These are phyloP conservation scores for Diplodia mutila DNA, from an alignment of 2,329 filamentous ascomycete genomes.

Conservation along the genomic window DNA sequence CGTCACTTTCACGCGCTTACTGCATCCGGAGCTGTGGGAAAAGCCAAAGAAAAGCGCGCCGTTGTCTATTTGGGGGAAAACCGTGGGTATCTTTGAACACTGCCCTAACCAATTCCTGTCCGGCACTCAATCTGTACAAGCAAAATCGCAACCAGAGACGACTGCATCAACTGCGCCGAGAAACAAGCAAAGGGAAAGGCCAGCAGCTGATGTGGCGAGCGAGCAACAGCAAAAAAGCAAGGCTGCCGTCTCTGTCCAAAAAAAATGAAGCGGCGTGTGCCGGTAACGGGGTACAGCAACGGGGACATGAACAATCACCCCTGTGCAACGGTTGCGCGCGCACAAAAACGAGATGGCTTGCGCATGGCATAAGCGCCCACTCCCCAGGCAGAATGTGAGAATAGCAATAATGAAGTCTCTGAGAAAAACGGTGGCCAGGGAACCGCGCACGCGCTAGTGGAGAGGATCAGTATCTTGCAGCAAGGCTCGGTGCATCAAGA, in stretches of 20 bases:
- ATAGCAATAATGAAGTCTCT: not conserved
- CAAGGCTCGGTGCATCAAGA: not conserved
- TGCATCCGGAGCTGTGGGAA: not conserved
- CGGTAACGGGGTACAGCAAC: conserved; percentile 6
- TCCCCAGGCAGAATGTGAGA: not conserved
- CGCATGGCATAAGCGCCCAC: conserved; percentile 16
- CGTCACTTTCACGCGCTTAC: not conserved
- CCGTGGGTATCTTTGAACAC: conserved; percentile 24
- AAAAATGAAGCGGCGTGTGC: conserved; percentile 17
- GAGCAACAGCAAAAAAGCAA: not conserved
- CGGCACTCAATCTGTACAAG: not conserved
- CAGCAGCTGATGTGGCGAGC: not conserved
- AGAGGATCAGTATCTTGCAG: not conserved
- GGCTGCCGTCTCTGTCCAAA: not conserved
- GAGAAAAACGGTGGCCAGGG: not conserved
- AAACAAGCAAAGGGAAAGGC: not conserved
- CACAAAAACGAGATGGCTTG: conserved; percentile 1
- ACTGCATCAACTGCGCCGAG: not conserved
- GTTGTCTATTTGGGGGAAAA: conserved; percentile 16
- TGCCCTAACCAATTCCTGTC: conserved; percentile 3
- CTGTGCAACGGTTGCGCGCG: not conserved
- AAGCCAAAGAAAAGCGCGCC: conserved; percentile 13
- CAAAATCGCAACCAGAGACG: not conserved
- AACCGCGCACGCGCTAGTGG: not conserved
- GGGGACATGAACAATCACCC: not conserved